Conservation (phyloP, 345 rosid species). For the Eucalyptus rudis region DNA sequence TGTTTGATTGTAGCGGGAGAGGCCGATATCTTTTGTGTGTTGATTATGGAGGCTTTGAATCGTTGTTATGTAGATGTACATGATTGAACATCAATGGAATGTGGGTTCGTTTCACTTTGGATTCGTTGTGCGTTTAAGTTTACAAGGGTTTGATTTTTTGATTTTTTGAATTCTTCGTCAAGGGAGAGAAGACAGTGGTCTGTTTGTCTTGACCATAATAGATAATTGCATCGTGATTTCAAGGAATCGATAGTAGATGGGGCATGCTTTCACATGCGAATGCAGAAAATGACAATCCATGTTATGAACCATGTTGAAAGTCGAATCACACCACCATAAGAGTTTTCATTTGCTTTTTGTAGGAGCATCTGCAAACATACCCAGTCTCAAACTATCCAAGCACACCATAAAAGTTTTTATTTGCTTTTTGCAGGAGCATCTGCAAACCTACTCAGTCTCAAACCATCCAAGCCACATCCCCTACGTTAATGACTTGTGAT, state of each 20-base stretch:
- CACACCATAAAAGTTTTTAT: no score
- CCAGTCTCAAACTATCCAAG: neutral
- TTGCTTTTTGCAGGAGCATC: no score
- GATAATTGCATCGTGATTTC: neutral
- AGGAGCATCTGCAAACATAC: neutral
- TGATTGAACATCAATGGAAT: neutral
- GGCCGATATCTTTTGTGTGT: neutral
- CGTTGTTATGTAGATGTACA: neutral
- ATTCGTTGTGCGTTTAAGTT: neutral
- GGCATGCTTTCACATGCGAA: fast-evolving
- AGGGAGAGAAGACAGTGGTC: neutral
- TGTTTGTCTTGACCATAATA: neutral
- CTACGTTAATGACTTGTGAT: neutral
- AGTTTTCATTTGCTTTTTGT: neutral
- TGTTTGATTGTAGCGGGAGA: neutral
- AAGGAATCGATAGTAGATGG: neutral
- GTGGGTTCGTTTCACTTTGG: neutral
- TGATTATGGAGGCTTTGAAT: neutral
- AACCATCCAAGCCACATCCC: no score
- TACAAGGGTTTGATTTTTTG: neutral
- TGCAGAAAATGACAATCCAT: neutral
- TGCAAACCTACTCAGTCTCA: no score
- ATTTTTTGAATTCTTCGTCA: fast-evolving
- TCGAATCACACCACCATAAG: no score
- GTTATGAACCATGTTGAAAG: neutral